Percentiles rank a stretch among this genome's conserved stretches.
These are phyloP conservation scores for Styphnolobium japonicum DNA, from an alignment of 306 rosid genomes.

Conservation along the genomic window DNA sequence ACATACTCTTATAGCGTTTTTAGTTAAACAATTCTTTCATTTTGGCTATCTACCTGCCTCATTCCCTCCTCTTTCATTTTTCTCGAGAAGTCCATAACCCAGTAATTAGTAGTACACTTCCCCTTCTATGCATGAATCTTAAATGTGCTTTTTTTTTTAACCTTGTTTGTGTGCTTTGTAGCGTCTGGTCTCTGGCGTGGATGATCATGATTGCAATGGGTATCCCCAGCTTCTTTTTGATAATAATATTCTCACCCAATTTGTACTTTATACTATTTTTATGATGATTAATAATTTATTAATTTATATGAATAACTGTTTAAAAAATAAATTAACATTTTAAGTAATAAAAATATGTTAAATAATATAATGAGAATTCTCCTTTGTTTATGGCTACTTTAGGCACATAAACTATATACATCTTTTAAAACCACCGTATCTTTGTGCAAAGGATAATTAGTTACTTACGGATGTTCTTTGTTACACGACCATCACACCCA, in stretches of 20 bases:
- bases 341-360: no score
- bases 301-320: no score
- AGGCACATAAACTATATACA: no score
- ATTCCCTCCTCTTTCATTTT: not conserved
- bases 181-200: not conserved
- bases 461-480: not conserved
- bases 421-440: no score
- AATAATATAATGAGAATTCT: no score
- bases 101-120: not conserved
- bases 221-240: not conserved
- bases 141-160: not conserved
- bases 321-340: no score
- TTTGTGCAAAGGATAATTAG: no score
- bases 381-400: no score
- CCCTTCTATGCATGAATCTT: not conserved
- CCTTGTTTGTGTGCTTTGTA: not conserved
- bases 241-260: not conserved
- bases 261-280: no score
- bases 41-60: not conserved
- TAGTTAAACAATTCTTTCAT: not conserved
- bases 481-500: not conserved
- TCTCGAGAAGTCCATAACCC: no score
- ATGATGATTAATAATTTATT: no score
- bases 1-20: no score
- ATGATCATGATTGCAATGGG: constrained; percentile 25